Conservation (phyloP, 208 protist genomes). For the Blastocrithidia nonstop region DNA sequence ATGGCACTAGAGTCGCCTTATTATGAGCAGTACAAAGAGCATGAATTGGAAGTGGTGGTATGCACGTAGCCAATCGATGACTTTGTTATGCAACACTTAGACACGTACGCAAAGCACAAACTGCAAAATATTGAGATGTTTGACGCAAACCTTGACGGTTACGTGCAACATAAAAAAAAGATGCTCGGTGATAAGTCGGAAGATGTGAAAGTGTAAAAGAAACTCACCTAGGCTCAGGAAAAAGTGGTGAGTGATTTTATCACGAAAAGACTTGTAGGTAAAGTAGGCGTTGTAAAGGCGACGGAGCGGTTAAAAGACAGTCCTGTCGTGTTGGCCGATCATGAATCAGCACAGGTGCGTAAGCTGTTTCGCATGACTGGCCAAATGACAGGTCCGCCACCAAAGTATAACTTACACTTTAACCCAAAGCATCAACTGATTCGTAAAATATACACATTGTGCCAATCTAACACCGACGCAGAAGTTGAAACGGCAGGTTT, state of each 20-base stretch:
- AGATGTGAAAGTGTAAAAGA: slow-evolving; percentile 69
- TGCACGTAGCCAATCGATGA: slow-evolving; percentile 90
- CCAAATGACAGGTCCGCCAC: slow-evolving; percentile 55
- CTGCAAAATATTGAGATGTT: slow-evolving; percentile 89
- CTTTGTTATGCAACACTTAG: slow-evolving; percentile 91
- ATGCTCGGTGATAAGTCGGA: slow-evolving; percentile 57
- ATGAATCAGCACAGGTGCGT: slow-evolving; percentile 84
- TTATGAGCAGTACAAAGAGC: slow-evolving; percentile 92
- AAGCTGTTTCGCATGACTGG: slow-evolving; percentile 86
- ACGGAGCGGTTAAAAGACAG: slow-evolving; percentile 77
- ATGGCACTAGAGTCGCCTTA: slow-evolving; percentile 90
- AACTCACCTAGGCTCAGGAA: slow-evolving; percentile 73
- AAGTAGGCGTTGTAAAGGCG: slow-evolving; percentile 72
- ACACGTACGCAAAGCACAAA: slow-evolving; percentile 88
- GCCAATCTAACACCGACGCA: slow-evolving; percentile 44
- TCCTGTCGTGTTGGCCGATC: slow-evolving; percentile 80
- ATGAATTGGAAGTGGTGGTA: slow-evolving; percentile 90
- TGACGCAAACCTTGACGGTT: slow-evolving; percentile 73
- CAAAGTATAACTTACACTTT: slow-evolving; percentile 89
- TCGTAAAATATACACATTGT: slow-evolving; percentile 83
- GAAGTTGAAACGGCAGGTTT: slow-evolving; percentile 75
- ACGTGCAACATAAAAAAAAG: slow-evolving; percentile 85
- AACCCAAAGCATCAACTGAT: slow-evolving; percentile 86
- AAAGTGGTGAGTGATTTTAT: slow-evolving; percentile 82
- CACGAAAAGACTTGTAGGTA: slow-evolving; percentile 68